Evolutionary conservation across 1,284 basidiomycete genomes (phyloP), one percentile per base, ranked within the genome.

Genomic region (Hymenochaete sp.): DNA sequence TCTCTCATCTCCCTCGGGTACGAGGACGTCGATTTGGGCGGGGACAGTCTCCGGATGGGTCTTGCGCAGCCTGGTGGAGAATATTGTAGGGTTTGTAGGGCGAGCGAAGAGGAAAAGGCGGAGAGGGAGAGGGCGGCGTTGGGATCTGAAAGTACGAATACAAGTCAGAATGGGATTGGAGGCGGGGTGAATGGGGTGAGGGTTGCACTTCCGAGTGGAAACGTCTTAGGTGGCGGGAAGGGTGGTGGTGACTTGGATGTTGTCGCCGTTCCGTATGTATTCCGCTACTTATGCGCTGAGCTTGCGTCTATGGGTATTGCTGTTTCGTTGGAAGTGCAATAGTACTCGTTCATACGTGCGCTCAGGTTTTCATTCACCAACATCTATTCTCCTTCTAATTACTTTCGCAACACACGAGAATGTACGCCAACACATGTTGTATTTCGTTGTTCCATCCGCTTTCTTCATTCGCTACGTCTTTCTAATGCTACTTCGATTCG

Each of bases 1-100:
- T 92, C 88, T 55, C 73, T 99, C 49, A 91, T 98, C 55, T 93
- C 93, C 18, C 73, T 98, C 38, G 96, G 93, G 18, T 97, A 93
- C 64, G 92, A 96, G 53, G 83, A 89, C 57, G 69, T 82, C 57
- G 79, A 75, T 51, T 67, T 87, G 6, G 79, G 84, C 32, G 51
- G 45, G 50, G 32, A 42, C 24, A 6, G 71, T 27, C 62, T 73
- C 44, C 73, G 73, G 4, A 62, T 72, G 21, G 70, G 69, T 24
- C 57, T 64, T 13, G 61, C 77, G 6, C 82, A 82, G 21, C 81
- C 83, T 7, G 72, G 77, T 3, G 88, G 90, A 38, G 91, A 96
- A 66, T 93, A 93, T 61, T 97, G 93, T 62, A 73, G 93, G 49
- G 76, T 90, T n/a, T 97, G 93, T 64, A 75, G 87, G 43, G 78